Evolutionary conservation across 768 basidiomycete species (phyloP).

Genomic region (Tylopilus subfusipes): DNA sequence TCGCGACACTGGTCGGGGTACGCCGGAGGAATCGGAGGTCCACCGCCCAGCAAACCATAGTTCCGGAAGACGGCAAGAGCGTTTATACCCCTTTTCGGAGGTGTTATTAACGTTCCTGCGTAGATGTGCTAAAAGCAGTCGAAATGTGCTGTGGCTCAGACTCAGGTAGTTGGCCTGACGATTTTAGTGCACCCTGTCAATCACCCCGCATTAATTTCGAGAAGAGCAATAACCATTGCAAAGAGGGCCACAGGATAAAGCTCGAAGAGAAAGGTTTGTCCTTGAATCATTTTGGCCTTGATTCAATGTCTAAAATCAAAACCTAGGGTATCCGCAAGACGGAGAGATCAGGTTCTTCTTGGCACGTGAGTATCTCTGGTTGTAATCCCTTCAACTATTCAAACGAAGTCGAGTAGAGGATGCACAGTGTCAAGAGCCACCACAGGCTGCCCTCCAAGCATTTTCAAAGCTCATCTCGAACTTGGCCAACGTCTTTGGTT

Average conservation of each 20-base stretch:
- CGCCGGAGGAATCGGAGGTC: not conserved
- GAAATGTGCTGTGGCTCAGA: not conserved
- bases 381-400: not conserved
- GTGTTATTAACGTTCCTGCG: not conserved
- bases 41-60: not conserved
- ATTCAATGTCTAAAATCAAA: not conserved
- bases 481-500: conserved; percentile 2
- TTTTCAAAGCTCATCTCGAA: conserved; percentile 4
- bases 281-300: not conserved
- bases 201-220: not conserved
- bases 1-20: not conserved
- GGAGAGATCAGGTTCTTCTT: conserved; percentile 7
- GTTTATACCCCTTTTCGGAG: not conserved
- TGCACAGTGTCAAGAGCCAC: not conserved
- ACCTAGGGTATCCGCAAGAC: not conserved
- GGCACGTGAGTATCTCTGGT: conserved; percentile 6
- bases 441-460: not conserved
- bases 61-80: not conserved
- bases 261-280: conserved; percentile 4
- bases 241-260: conserved; percentile 1
- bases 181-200: not conserved
- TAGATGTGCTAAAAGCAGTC: conserved; percentile 1
- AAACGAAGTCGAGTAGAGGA: not conserved
- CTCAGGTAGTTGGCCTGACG: not conserved
- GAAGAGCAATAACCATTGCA: conserved; percentile 4